Percentiles rank a stretch among this genome's conserved stretches.
Evolutionary conservation across 257 asterid genomes (phyloP).

Genomic region (Penstemon barbatus): DNA sequence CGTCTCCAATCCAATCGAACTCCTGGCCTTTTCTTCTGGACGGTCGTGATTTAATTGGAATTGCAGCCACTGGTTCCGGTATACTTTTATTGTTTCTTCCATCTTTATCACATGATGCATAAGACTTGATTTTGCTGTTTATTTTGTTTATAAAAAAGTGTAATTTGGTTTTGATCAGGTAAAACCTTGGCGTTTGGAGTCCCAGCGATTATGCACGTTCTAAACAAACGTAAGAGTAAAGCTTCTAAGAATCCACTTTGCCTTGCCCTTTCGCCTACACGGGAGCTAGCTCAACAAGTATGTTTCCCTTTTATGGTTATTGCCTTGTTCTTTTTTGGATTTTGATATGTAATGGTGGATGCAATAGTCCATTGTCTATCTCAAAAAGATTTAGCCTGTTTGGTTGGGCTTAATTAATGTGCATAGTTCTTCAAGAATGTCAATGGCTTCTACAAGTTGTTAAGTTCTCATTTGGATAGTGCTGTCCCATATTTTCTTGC

Average conservation of each 20-base stretch:
- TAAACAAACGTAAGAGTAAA: slow-evolving; percentile 51
- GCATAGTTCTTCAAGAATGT: background rate
- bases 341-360: background rate
- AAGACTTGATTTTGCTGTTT: background rate
- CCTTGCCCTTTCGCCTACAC: slow-evolving; percentile 90
- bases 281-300: slow-evolving; percentile 98
- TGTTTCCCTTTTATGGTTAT: slow-evolving; percentile 24
- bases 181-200: slow-evolving; percentile 94
- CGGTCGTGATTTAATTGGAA: slow-evolving; percentile 94
- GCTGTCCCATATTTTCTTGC: background rate
- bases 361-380: background rate
- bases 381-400: background rate
- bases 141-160: background rate
- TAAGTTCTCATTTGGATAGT: background rate
- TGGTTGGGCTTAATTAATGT: background rate
- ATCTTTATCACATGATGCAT: background rate
- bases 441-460: background rate
- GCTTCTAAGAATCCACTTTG: slow-evolving; percentile 64
- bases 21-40: slow-evolving; percentile 94
- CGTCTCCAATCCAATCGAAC: slow-evolving; percentile 93
- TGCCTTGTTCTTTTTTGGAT: background rate
- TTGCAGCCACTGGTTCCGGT: slow-evolving; percentile 98
- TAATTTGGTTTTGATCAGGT: slow-evolving; percentile 49
- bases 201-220: slow-evolving; percentile 85
- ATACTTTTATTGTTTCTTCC: background rate